These are phyloP conservation scores for Epichloe typhina DNA, from an alignment of 2,329 filamentous ascomycete species.

Conservation along the genomic window DNA sequence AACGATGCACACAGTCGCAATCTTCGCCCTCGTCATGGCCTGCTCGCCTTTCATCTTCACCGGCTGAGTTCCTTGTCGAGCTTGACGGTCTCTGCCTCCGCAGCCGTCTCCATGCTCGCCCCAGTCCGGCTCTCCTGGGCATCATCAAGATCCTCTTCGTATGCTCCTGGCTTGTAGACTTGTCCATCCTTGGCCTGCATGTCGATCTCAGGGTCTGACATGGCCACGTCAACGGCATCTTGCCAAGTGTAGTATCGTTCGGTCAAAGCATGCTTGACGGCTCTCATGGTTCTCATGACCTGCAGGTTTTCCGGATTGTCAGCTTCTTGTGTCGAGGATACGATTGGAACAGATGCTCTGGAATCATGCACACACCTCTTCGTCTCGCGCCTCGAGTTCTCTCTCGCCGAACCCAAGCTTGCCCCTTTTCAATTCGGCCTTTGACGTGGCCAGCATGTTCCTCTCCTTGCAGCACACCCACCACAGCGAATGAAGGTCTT, in stretches of 20 bases:
- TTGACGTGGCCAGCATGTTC: conserved; percentile 75
- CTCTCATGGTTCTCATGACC: conserved; percentile 65
- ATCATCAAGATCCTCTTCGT: conserved; percentile 21
- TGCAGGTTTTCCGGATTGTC: conserved; percentile 23
- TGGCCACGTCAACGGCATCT: conserved; percentile 55
- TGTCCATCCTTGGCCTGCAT: conserved; percentile 32
- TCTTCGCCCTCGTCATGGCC: not conserved
- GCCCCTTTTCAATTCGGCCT: conserved; percentile 51
- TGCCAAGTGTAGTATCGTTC: conserved; percentile 85
- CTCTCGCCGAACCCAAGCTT: conserved; percentile 60
- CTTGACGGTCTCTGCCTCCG: conserved; percentile 9
- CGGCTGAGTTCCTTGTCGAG: conserved; percentile 5
- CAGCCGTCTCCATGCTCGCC: conserved; percentile 5
- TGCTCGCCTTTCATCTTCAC: not conserved
- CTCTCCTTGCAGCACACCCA: conserved; percentile 87
- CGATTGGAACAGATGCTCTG: not conserved
- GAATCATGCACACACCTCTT: conserved; percentile 44
- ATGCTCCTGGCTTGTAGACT: conserved; percentile 34
- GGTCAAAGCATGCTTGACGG: conserved; percentile 73
- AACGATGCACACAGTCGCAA: not conserved
- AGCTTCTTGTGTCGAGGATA: not conserved
- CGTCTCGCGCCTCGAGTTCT: conserved; percentile 51
- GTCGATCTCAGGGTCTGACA: conserved; percentile 54
- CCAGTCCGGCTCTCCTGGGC: conserved; percentile 15
- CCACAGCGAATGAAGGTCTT: conserved; percentile 85